A percentile compares a stretch with the other conserved stretches of the same genome.
Conservation (phyloP, 2,329 filamentous ascomycete genomes). For the Fusarium sp. region DNA sequence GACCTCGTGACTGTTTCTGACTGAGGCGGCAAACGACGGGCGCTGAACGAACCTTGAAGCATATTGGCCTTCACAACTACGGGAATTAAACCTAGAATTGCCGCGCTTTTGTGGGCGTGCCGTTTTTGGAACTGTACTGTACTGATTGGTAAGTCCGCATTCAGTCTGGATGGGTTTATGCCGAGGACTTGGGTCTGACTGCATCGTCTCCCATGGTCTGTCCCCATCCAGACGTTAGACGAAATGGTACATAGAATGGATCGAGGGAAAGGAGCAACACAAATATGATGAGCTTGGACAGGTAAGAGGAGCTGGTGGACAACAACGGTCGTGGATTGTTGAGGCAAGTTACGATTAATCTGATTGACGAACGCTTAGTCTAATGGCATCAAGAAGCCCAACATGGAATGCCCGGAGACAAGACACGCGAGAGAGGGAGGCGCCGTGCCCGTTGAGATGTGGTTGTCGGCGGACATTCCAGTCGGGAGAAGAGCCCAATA, state of each 20-base stretch:
- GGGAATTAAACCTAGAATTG: constrained; percentile 31
- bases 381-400: neutral
- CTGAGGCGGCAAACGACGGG: constrained; percentile 16
- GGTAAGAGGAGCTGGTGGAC: neutral
- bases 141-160: neutral
- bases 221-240: neutral
- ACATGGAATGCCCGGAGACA: neutral
- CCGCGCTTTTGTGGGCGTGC: neutral
- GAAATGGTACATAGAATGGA: neutral
- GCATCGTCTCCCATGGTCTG: neutral
- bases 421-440: constrained; percentile 26
- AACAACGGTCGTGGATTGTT: neutral
- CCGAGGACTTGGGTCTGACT: neutral
- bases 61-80: constrained; percentile 8
- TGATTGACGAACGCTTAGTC: neutral
- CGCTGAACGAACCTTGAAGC: constrained; percentile 10
- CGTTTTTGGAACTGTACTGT: neutral
- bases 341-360: neutral
- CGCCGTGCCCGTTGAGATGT: constrained; percentile 36
- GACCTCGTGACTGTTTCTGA: constrained; percentile 15
- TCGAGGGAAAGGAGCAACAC: neutral
- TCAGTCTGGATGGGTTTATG: neutral
- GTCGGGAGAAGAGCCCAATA: constrained; percentile 28
- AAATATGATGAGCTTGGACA: neutral
- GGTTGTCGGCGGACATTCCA: constrained; percentile 21